These are phyloP conservation scores for Casuarina glauca DNA, from an alignment of 306 rosid genomes.

Conservation along the genomic window DNA sequence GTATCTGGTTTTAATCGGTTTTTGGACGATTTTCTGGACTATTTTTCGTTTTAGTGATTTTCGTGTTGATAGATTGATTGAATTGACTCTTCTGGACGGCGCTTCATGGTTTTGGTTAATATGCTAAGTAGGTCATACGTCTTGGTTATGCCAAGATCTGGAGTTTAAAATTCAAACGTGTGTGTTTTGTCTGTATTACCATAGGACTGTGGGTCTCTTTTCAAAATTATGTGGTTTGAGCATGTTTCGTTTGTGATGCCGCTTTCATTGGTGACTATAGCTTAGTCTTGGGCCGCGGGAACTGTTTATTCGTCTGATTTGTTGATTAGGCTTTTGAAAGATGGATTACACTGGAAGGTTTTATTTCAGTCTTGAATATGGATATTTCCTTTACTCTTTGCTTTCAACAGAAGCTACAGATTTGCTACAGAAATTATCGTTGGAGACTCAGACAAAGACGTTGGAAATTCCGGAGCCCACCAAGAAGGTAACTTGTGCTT, in stretches of 20 bases:
- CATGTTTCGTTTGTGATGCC: background rate
- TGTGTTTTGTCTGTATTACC: background rate
- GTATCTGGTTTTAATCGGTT: background rate
- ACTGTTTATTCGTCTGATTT: background rate
- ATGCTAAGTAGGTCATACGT: background rate
- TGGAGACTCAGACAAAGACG: conserved; percentile 80
- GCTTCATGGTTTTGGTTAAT: background rate
- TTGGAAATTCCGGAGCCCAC: conserved; percentile 79
- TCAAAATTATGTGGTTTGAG: background rate
- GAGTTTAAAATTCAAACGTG: background rate
- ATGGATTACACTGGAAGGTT: background rate
- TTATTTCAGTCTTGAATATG: background rate
- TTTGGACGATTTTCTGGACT: background rate
- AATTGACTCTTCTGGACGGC: conserved; percentile 1
- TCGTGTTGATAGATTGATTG: background rate
- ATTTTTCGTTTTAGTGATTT: background rate
- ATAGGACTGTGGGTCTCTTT: background rate
- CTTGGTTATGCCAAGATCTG: background rate
- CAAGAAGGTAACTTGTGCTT: conserved; percentile 58
- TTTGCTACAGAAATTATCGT: conserved; percentile 79
- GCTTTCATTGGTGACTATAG: background rate
- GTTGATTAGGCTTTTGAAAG: background rate
- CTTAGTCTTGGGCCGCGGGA: background rate
- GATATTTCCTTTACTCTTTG: conserved; percentile 55
- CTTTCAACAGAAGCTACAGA: conserved; percentile 71